These are phyloP conservation scores for Tylopilus rubrobrunneus DNA, from an alignment of 768 basidiomycete species.

Conservation along the genomic window DNA sequence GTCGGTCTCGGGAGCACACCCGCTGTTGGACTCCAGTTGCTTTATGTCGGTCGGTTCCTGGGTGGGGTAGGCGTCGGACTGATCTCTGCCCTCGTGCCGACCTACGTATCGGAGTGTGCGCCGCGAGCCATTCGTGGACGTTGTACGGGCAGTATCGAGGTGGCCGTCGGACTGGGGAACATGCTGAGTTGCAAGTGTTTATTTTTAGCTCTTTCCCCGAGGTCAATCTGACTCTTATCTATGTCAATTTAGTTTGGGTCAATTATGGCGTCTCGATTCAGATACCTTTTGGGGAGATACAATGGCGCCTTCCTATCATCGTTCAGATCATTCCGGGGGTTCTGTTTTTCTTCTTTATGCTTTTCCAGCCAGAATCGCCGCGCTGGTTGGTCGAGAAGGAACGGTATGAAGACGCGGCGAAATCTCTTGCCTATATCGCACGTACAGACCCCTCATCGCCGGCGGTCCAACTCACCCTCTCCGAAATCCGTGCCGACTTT, in stretches of 20 bases:
- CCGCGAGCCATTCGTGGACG: conserved; percentile 37
- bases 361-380: conserved; percentile 40
- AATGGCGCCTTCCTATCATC: conserved; percentile 38
- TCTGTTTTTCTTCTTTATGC: conserved; percentile 34
- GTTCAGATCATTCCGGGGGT: conserved; percentile 39
- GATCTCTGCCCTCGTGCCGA: conserved; percentile 21
- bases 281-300: conserved; percentile 25
- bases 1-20: conserved; percentile 23
- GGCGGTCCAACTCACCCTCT: conserved; percentile 28
- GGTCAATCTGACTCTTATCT: neutral
- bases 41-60: no score
- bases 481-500: conserved; percentile 36
- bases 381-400: conserved; percentile 38
- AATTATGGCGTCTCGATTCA: conserved; percentile 31
- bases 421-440: conserved; percentile 29
- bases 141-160: conserved; percentile 32
- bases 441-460: conserved; percentile 23
- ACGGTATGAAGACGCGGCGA: conserved; percentile 32
- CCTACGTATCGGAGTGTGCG: conserved; percentile 37
- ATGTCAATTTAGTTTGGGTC: conserved; percentile 30
- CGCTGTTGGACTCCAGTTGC: conserved; percentile 14
- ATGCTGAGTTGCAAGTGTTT: conserved; percentile 33
- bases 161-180: conserved; percentile 32
- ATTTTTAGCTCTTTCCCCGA: neutral
- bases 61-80: no score